Percentiles rank a stretch among this genome's conserved stretches.
Conservation (phyloP, 305 asterid species). For the Euphrasia arctica region DNA sequence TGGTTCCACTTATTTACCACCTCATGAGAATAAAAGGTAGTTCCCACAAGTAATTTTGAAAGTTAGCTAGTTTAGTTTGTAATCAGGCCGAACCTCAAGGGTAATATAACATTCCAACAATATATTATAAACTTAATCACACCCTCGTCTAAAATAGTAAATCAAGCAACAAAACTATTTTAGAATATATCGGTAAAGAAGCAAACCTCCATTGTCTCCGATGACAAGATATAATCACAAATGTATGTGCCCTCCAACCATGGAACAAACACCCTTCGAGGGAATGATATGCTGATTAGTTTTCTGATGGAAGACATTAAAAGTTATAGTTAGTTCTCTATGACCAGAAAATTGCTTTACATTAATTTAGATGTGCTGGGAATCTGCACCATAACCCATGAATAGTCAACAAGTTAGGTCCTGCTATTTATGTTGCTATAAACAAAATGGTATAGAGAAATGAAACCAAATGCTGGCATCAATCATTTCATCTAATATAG, state of each 20-base stretch:
- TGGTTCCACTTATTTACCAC: no score
- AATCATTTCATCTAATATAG: constrained; percentile 18
- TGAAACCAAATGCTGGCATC: constrained; percentile 12
- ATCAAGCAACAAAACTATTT: constrained; percentile 8
- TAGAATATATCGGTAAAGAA: constrained; percentile 20
- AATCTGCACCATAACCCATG: constrained; percentile 9
- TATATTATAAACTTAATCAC: constrained; percentile 8
- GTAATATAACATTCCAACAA: neutral
- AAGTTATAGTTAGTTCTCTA: constrained; percentile 24
- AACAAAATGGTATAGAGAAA: neutral
- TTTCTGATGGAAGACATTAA: constrained; percentile 44
- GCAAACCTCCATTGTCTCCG: constrained; percentile 81
- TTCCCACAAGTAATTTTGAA: no score
- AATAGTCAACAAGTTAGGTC: constrained; percentile 8
- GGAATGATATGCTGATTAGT: constrained; percentile 55
- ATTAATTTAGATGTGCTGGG: constrained; percentile 1
- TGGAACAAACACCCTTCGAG: constrained; percentile 88
- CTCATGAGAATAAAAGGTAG: no score
- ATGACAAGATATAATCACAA: constrained; percentile 83
- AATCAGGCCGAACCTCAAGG: neutral
- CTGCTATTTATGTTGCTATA: constrained; percentile 19
- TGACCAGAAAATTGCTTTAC: constrained; percentile 19
- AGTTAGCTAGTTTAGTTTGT: no score
- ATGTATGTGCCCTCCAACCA: constrained; percentile 82
- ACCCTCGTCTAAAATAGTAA: constrained; percentile 16